phyloP scores from a whole-genome alignment of 345 rosid species.

The Lagerstroemia speciosa region DNA sequence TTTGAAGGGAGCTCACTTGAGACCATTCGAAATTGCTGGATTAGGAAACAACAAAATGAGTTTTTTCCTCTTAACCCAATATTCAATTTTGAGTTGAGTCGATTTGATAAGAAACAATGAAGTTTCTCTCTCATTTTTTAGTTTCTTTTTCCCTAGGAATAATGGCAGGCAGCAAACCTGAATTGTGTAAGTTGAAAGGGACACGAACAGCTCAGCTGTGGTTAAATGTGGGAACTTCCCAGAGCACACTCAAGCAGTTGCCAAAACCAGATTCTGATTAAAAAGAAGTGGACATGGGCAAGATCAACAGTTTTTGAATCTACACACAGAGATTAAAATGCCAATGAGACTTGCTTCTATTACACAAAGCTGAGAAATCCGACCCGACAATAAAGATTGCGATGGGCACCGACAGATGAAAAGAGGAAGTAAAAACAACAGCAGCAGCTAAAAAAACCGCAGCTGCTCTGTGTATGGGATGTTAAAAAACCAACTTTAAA shows the following conservation, averaged over 20 bases:
- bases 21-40: too few relatives aligned
- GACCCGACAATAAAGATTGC: not conserved
- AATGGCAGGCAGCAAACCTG: too few relatives aligned
- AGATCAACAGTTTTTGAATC: not conserved
- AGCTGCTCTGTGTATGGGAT: not conserved
- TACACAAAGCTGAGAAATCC: not conserved
- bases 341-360: not conserved
- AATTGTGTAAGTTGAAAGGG: too few relatives aligned
- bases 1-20: too few relatives aligned
- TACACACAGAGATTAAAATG: not conserved
- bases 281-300: not conserved
- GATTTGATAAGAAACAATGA: too few relatives aligned
- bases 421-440: not conserved
- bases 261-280: not conserved
- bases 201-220: too few relatives aligned
- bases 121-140: too few relatives aligned
- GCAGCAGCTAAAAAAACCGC: conserved; percentile 1
- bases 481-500: not conserved
- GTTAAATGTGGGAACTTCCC: not conserved
- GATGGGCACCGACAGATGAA: not conserved
- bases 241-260: not conserved
- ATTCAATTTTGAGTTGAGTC: too few relatives aligned
- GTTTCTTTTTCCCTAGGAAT: too few relatives aligned
- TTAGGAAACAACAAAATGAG: too few relatives aligned
- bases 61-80: too few relatives aligned